phyloP scores from a whole-genome alignment of 257 asterid species.

The Handroanthus guayacan region DNA sequence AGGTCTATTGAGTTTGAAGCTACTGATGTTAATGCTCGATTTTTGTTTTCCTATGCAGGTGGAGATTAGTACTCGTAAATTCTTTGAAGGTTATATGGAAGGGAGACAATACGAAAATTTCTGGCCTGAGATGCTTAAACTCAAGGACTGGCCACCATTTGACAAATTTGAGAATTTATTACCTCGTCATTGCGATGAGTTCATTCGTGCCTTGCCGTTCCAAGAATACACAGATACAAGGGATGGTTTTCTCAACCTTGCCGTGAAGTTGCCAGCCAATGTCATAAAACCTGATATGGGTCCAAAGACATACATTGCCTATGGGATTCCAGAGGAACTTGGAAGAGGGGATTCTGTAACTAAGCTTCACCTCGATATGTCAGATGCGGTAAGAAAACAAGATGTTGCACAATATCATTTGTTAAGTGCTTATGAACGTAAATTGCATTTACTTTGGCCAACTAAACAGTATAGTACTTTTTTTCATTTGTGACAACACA shows the following conservation, averaged over 20 bases:
- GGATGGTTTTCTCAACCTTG: conserved; percentile 82
- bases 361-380: conserved; percentile 94
- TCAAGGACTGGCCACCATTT: conserved; percentile 97
- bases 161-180: conserved; percentile 84
- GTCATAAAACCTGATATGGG: conserved; percentile 91
- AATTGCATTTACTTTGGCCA: conserved; percentile 15
- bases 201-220: conserved; percentile 83
- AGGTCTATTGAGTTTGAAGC: conserved; percentile 6
- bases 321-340: conserved; percentile 74
- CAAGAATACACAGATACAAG: conserved; percentile 90
- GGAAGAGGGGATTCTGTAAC: conserved; percentile 99
- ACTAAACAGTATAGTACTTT: background rate
- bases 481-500: background rate
- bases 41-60: conserved; percentile 53
- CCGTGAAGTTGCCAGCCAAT: conserved; percentile 72
- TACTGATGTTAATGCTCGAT: conserved; percentile 32
- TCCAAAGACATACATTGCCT: conserved; percentile 95
- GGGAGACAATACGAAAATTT: conserved; percentile 75
- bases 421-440: conserved; percentile 1
- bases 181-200: conserved; percentile 96
- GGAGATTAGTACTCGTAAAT: conserved; percentile 65
- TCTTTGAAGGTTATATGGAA: conserved; percentile 79
- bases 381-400: conserved; percentile 83
- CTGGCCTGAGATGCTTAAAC: conserved; percentile 99
- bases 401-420: background rate